phyloP scores from a whole-genome alignment of 2,329 filamentous ascomycete species.

The Colletotrichum truncatum region DNA sequence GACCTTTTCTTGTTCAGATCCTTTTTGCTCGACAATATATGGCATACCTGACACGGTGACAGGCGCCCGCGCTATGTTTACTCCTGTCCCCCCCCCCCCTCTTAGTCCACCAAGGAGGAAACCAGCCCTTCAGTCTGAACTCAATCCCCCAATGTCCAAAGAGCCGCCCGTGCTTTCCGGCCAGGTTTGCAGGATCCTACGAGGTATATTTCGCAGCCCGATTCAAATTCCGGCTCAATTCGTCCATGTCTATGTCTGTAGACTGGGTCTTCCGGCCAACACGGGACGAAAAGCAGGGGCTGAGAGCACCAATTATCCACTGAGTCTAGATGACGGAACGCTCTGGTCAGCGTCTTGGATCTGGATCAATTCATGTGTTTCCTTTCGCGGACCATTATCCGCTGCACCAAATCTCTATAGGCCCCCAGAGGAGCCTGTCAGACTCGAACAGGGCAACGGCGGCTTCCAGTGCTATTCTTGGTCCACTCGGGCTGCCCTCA shows the following conservation, averaged over 20 bases:
- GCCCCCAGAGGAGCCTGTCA: slow-evolving; percentile 7
- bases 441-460: slow-evolving; percentile 3
- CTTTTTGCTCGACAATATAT: neutral
- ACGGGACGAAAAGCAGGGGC: slow-evolving; percentile 1
- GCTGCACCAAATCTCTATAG: neutral
- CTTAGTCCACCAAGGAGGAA: no score
- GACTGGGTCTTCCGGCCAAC: neutral
- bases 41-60: slow-evolving; percentile 6
- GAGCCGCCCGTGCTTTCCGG: slow-evolving; percentile 13
- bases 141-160: neutral
- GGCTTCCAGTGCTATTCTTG: slow-evolving; percentile 19
- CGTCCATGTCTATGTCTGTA: slow-evolving; percentile 3
- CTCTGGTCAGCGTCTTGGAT: neutral
- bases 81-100: neutral
- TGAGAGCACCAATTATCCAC: neutral
- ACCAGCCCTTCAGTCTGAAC: neutral
- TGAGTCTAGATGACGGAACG: neutral
- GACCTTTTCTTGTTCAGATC: neutral
- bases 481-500: slow-evolving; percentile 3
- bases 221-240: neutral
- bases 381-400: neutral
- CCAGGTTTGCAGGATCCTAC: neutral
- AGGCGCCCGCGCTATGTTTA: slow-evolving; percentile 2
- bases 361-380: neutral
- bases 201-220: neutral